Conservation (phyloP, 257 asterid species). For the Scutellaria minor region DNA sequence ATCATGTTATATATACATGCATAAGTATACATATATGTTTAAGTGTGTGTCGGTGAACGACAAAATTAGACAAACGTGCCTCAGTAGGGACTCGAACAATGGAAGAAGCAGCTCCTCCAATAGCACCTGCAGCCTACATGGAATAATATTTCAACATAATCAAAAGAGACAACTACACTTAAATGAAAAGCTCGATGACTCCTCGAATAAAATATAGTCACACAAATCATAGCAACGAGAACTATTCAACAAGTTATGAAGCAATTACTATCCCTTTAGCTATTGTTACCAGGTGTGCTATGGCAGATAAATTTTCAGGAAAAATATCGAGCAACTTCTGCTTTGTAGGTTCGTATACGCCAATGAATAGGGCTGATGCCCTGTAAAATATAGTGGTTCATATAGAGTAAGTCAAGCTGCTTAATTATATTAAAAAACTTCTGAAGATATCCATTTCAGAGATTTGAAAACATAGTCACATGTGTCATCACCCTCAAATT, state of each 20-base stretch:
- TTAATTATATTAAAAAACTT: not conserved
- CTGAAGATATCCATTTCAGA: not conserved
- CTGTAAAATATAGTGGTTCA: slow-evolving; percentile 48
- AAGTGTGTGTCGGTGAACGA: too few species aligned
- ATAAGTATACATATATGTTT: too few species aligned
- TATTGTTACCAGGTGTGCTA: slow-evolving; percentile 80
- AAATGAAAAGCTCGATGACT: too few species aligned
- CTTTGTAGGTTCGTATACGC: slow-evolving; percentile 96
- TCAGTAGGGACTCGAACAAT: slow-evolving; percentile 92
- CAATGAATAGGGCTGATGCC: slow-evolving; percentile 96
- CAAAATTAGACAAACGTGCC: slow-evolving; percentile 47
- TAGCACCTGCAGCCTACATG: slow-evolving; percentile 86
- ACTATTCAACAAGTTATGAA: not conserved
- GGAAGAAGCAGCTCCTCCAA: slow-evolving; percentile 98
- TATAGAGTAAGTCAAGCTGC: not conserved
- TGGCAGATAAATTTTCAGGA: slow-evolving; percentile 88
- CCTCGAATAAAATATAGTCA: too few species aligned
- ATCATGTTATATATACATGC: too few species aligned
- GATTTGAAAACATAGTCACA: not conserved
- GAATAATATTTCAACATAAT: too few species aligned
- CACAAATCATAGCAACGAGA: too few species aligned
- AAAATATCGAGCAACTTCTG: slow-evolving; percentile 69
- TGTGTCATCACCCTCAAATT: not conserved
- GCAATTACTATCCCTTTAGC: slow-evolving; percentile 38
- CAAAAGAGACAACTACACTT: too few species aligned